Evolutionary conservation across 139 green algal species (phyloP).

Genomic region (Zygnema cylindricum): DNA sequence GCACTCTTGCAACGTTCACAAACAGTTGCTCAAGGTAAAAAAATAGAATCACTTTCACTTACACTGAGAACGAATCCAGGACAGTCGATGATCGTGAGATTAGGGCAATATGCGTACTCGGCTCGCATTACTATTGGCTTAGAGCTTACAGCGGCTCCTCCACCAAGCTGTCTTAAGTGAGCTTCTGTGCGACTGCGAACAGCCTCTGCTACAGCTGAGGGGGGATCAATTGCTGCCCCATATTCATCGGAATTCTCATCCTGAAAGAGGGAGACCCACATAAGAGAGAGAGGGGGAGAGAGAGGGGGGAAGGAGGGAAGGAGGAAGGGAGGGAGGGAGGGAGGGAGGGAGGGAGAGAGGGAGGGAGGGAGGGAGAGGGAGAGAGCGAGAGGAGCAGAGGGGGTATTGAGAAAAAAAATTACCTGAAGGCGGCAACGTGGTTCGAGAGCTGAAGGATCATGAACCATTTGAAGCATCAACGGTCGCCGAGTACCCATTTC

Average conservation of each 20-base stretch:
- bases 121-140: conserved; percentile 84
- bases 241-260: conserved; percentile 85
- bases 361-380: neutral
- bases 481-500: conserved; percentile 90
- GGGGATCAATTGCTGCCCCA: conserved; percentile 74
- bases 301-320: neutral
- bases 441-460: conserved; percentile 76
- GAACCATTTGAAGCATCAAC: conserved; percentile 84
- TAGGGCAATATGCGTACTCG: conserved; percentile 85
- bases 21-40: too few species aligned
- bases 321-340: neutral
- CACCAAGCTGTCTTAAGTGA: conserved; percentile 73
- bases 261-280: conserved; percentile 61
- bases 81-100: conserved; percentile 93
- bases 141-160: conserved; percentile 68
- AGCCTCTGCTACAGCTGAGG: conserved; percentile 75
- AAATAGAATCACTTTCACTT: too few species aligned
- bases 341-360: conserved; percentile 10
- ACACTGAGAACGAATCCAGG: conserved; percentile 93
- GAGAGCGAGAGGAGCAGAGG: neutral
- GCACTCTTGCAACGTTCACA: too few species aligned
- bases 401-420: too few species aligned
- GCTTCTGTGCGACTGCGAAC: conserved; percentile 83
- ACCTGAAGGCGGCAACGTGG: conserved; percentile 79
- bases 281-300: conserved; percentile 12